Evolutionary conservation across 352 stramenopile genomes (phyloP).

Genomic region (Globisporangium viniferum): DNA sequence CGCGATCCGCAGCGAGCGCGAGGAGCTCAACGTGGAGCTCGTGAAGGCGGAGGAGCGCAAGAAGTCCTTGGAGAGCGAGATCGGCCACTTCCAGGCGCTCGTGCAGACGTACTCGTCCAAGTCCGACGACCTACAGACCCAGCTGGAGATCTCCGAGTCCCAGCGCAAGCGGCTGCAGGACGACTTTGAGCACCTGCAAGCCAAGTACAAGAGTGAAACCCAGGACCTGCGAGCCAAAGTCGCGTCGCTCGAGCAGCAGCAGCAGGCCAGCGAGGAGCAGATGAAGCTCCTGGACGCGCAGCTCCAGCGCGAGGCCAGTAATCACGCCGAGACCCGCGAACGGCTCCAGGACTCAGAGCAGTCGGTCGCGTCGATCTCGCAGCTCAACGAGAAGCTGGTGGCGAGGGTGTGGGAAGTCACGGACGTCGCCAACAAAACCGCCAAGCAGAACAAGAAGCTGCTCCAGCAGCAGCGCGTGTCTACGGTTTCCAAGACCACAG

Average conservation of each 20-base stretch:
- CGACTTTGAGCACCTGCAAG: conserved; percentile 37
- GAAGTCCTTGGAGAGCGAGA: conserved; percentile 39
- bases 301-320: conserved; percentile 40
- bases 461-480: conserved; percentile 46
- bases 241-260: conserved; percentile 24
- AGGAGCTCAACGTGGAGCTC: conserved; percentile 60
- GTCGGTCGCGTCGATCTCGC: conserved; percentile 58
- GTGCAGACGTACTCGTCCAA: conserved; percentile 50
- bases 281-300: conserved; percentile 35
- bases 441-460: conserved; percentile 57
- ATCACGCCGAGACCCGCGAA: conserved; percentile 41
- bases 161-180: conserved; percentile 30
- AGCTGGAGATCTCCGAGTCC: conserved; percentile 46
- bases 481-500: conserved; percentile 48
- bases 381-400: conserved; percentile 73
- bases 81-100: conserved; percentile 53
- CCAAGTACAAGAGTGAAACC: conserved; percentile 27
- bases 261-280: conserved; percentile 26
- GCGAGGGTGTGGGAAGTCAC: conserved; percentile 60
- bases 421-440: conserved; percentile 45
- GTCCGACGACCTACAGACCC: conserved; percentile 42
- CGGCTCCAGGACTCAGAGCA: conserved; percentile 61
- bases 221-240: conserved; percentile 36
- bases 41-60: conserved; percentile 43
- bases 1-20: conserved; percentile 47